These are phyloP conservation scores for Hypsizygus marmoreus DNA, from an alignment of 768 basidiomycete genomes.

Conservation along the genomic window DNA sequence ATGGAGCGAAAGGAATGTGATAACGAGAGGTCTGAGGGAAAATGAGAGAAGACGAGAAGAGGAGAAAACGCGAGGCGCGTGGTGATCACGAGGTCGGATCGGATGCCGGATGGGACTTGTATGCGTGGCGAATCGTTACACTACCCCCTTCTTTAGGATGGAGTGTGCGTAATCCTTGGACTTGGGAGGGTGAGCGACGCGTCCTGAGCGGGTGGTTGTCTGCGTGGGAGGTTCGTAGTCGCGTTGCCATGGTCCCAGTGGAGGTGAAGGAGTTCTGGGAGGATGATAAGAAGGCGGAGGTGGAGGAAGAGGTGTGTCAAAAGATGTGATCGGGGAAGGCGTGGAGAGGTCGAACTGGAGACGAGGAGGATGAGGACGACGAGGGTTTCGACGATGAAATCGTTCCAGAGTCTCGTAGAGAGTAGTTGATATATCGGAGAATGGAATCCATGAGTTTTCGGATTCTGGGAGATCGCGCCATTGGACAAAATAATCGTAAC, in stretches of 20 bases:
- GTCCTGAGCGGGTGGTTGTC: conserved; percentile 22
- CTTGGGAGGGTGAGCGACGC: conserved; percentile 14
- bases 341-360: too few relatives aligned
- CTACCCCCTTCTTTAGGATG: conserved; percentile 5
- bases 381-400: conserved; percentile 4
- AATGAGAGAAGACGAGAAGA: too few relatives aligned
- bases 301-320: too few relatives aligned
- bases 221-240: conserved; percentile 21
- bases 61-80: too few relatives aligned
- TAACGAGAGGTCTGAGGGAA: too few relatives aligned
- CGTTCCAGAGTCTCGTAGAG: conserved; percentile 1
- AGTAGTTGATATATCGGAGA: conserved; percentile 7
- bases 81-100: too few relatives aligned
- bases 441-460: conserved; percentile 15
- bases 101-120: too few relatives aligned
- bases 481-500: conserved; percentile 9
- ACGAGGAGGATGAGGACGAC: conserved; percentile 6
- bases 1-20: too few relatives aligned
- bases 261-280: not conserved
- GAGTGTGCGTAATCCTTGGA: conserved; percentile 5
- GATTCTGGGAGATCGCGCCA: conserved; percentile 6
- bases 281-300: too few relatives aligned
- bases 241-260: conserved; percentile 2
- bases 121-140: too few relatives aligned
- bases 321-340: too few relatives aligned